Base-by-base conservation (phyloP, 176 grass and related monocot species). In the Cocos nucifera region DNA sequence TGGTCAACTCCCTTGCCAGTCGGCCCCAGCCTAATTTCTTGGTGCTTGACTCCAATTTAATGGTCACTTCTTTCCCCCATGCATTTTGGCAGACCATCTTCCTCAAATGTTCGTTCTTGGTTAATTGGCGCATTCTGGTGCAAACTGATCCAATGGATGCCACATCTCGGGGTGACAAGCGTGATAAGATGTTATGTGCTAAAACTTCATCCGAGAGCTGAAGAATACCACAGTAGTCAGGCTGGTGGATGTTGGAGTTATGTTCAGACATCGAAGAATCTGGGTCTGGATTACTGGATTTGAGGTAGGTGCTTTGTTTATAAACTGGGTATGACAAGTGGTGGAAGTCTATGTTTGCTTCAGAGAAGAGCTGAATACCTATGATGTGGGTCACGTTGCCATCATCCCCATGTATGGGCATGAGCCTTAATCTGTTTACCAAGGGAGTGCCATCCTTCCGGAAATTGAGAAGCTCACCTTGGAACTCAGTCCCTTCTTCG, bases 151-250 rank as follows among this genome's bases (percentile, higher is more conserved):
- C 93, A 24, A 98, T 82, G 5, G 93, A 98, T 23, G 93, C 93
- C 0, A 98, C 84, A 76, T 98, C 93, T 66, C 93, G 68, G 1
- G 87, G 93, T 0, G 79, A 83, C 60, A 98, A 44, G 21, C 84
- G 75, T 57, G 81, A 98, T 53, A 98, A 59, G 12, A 98, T 92
- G 73, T 98, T 86, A 61, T 98, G 81, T 2, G 93, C 93, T n/a
- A 98, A 65, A 53, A 98, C 93, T 76, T 98, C 93, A 50, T 98
- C 93, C 8, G 93, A 98, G 26, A 98, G 82, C 58, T 92, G 87
- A 7, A 98, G 50, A 32, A 97, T 88, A 48, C 25, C 7, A 48
- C 92, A 90, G 79, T 81, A 77, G 6, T 89, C 85, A 27, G 29
- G 72, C 55, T 69, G n/a, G 63, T 32, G 62, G 59, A 59, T 57